Evolutionary conservation across 306 rosid genomes (phyloP), one percentile per base, ranked within the genome.

Genomic region (Boehmeria nivea): DNA sequence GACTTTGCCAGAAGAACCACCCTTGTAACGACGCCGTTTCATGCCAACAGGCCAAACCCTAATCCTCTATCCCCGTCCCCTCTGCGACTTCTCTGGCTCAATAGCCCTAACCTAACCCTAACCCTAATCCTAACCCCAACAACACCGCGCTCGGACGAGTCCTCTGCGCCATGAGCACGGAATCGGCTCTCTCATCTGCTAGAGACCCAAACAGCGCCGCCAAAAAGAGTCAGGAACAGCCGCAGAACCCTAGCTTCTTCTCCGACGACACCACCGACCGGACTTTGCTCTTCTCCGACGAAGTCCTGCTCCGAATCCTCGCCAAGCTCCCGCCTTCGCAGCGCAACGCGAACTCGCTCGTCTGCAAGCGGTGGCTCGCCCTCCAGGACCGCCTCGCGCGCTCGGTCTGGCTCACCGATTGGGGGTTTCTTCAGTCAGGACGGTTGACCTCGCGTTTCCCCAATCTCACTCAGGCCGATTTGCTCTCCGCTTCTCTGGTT

Each of bases 291-390:
- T 53, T 91, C 1, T 81, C 99, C 28, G 99, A 91, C 12, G 80
- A 77, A 48, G 43, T 81, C 39, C 81, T 91, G 18, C 83, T 91
- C 42, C 62, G 44, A 23, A 81, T 91, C 67, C 93, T 91, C 39
- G 14, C 79, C 3, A 69, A 65, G 56, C 67, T 87, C 12, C 88
- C 96, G 0, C 79, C 61, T 54, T 74, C 77, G 5, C 91, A 84
- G 62, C 70, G 83, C 31, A 78, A 82, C 60, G 43, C 74, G 4
- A 84, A 71, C 51, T 73, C 77, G 2, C 78, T 80, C 4, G 99
- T 87, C 58, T 91, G 96, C 80, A 87, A 82, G 67, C 94, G 98
- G 11, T 91, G 98, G 98, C 81, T 87, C 66, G 73, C 72, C 60
- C 81, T 91, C 25, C 95, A 87, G 34, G 95, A 88, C 14, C 78